phyloP scores from a whole-genome alignment of 2,329 filamentous ascomycete genomes.

The Cladophialophora immunda region DNA sequence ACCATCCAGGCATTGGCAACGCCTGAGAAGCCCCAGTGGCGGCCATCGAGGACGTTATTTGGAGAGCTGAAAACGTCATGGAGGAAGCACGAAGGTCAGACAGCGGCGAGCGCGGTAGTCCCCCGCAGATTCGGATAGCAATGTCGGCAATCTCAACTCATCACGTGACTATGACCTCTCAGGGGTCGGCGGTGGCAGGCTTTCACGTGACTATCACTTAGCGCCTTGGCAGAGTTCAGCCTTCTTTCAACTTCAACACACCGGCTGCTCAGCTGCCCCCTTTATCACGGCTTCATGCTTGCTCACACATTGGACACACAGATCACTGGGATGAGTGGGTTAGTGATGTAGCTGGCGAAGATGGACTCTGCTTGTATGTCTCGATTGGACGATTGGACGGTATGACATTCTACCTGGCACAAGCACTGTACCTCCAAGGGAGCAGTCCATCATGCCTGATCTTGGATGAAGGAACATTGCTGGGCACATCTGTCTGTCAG shows the following conservation, averaged over 20 bases:
- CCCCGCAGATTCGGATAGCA: constrained; percentile 11
- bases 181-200: neutral
- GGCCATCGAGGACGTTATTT: neutral
- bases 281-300: neutral
- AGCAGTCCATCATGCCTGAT: neutral
- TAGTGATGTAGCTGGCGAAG: neutral
- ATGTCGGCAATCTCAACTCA: constrained; percentile 4
- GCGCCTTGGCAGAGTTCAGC: constrained; percentile 7
- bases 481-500: neutral
- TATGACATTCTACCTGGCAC: neutral
- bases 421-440: neutral
- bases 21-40: neutral
- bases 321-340: neutral
- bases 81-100: neutral
- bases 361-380: neutral
- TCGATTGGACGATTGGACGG: neutral
- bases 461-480: neutral
- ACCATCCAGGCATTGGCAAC: neutral
- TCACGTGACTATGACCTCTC: neutral
- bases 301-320: neutral
- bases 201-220: neutral
- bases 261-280: neutral
- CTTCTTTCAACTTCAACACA: constrained; percentile 14
- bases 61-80: constrained; percentile 3
- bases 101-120: neutral